Evolutionary conservation across 768 basidiomycete species (phyloP), one percentile per base, ranked within the genome.

Genomic region (Termitomyces sp.): DNA sequence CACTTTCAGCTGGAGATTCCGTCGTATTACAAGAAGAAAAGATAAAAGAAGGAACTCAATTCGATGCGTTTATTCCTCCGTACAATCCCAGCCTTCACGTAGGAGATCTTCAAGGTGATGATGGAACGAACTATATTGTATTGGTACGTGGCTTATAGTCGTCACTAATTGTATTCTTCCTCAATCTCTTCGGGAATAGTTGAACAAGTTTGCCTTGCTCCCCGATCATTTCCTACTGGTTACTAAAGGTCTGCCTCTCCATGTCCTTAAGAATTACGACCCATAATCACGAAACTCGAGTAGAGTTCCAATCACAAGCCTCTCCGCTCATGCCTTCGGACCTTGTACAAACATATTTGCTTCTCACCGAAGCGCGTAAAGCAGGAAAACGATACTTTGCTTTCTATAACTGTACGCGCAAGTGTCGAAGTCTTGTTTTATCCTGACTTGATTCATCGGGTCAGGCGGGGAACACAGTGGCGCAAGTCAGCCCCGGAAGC

Each of bases 401-500:
- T 1, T 97, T 97, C 73, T 97, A 94, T 72, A 98, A 98, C 63
- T 96, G 95, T 85, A 70, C 68, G 81, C 37, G 37, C 9, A 34
- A 33, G 34, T 34, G 8, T 7, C 16, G 12, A 22, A 12, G 41
- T 31, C 24, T 20, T 37, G 39, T 55, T 58, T 15, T 33, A 50
- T 54, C 24, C 33, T 47, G 22, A 24, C 42, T 37, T 7, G 24
- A 27, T 50, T 44, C 27, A 13, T 44, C 33, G 24, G 13, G 27
- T 15, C 48, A 92, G 91, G 90, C 64, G 91, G 91, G 6, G 78
- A 83, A 31, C 76, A 78, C 55, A 92, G 90, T 58, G 94, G 94
- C 30, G 93, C 95, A 12, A 94, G 92, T 68, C 95, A 97, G 73
- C 77, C 81, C 2, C 93, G 95, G 73, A 93, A 95, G 67, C 95